Evolutionary conservation across 768 basidiomycete species (phyloP).

Genomic region (Tephrocybe rancida): DNA sequence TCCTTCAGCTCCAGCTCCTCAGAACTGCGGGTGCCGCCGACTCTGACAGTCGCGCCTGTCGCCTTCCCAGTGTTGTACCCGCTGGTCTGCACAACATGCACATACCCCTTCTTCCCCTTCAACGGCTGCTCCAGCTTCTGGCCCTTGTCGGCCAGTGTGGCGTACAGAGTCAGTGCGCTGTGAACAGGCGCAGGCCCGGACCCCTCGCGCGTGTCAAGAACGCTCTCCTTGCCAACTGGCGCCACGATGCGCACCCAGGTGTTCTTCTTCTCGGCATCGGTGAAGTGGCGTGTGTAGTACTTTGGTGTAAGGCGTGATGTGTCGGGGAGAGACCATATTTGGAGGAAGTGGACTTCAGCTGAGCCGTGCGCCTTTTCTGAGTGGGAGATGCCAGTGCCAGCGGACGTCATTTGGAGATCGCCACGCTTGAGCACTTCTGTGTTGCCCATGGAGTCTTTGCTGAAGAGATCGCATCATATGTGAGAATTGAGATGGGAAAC

Average conservation of each 20-base stretch:
- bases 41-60: conserved; percentile 57
- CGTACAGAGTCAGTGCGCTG: conserved; percentile 68
- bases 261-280: conserved; percentile 80
- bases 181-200: conserved; percentile 83
- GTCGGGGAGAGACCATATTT: conserved; percentile 53
- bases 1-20: conserved; percentile 66
- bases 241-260: conserved; percentile 77
- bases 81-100: conserved; percentile 85
- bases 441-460: conserved; percentile 92
- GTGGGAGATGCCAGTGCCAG: conserved; percentile 91
- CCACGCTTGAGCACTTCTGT: conserved; percentile 87
- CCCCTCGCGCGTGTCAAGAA: conserved; percentile 62
- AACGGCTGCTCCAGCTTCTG: conserved; percentile 57
- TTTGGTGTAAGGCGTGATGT: conserved; percentile 59
- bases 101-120: conserved; percentile 64
- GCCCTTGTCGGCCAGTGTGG: conserved; percentile 67
- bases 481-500: background rate
- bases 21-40: conserved; percentile 36
- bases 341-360: conserved; percentile 50
- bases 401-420: conserved; percentile 88
- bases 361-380: conserved; percentile 53
- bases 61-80: conserved; percentile 71
- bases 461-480: conserved; percentile 26
- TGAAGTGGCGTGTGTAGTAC: conserved; percentile 88
- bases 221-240: conserved; percentile 60